Evolutionary conservation across 108 stramenopile genomes (phyloP).

Genomic region (Pseudonitzschia multistriata): DNA sequence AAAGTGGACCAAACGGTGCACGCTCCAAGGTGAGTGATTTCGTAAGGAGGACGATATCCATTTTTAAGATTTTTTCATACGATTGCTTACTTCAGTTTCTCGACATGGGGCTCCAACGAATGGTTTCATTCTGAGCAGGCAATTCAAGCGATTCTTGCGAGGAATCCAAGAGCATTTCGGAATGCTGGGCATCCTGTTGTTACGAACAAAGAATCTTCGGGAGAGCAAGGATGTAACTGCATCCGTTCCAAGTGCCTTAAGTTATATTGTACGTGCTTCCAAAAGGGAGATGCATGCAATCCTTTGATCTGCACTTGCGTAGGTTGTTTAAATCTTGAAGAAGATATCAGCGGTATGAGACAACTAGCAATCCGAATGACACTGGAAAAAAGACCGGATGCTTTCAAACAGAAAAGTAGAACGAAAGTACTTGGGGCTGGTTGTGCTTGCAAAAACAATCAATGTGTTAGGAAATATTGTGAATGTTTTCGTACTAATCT

Average conservation of each 20-base stretch:
- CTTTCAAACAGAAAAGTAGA: slow-evolving; percentile 41
- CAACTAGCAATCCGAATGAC: slow-evolving; percentile 38
- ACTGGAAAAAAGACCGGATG: slow-evolving; percentile 57
- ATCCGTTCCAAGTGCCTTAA: slow-evolving; percentile 82
- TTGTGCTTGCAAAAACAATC: slow-evolving; percentile 85
- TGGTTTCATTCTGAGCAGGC: slow-evolving; percentile 21
- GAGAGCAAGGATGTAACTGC: slow-evolving; percentile 84
- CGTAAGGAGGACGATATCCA: no score
- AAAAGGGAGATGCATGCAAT: slow-evolving; percentile 61
- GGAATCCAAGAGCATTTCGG: slow-evolving; percentile 58
- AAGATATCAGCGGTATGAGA: slow-evolving; percentile 33
- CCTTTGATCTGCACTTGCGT: slow-evolving; percentile 47
- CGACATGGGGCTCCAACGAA: neutral
- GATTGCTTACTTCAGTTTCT: neutral
- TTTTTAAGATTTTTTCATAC: neutral
- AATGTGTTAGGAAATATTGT: slow-evolving; percentile 83
- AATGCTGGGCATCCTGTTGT: slow-evolving; percentile 35
- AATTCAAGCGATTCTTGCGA: slow-evolving; percentile 51
- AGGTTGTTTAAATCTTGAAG: slow-evolving; percentile 46
- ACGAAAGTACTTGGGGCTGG: slow-evolving; percentile 57
- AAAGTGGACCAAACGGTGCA: slow-evolving; percentile 47
- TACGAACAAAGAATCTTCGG: slow-evolving; percentile 28
- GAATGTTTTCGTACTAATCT: slow-evolving; percentile 79
- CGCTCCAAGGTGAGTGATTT: slow-evolving; percentile 35
- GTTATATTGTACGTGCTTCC: slow-evolving; percentile 92